Evolutionary conservation across 2,329 filamentous ascomycete species (phyloP).

Genomic region (Monosporascus ibericus): DNA sequence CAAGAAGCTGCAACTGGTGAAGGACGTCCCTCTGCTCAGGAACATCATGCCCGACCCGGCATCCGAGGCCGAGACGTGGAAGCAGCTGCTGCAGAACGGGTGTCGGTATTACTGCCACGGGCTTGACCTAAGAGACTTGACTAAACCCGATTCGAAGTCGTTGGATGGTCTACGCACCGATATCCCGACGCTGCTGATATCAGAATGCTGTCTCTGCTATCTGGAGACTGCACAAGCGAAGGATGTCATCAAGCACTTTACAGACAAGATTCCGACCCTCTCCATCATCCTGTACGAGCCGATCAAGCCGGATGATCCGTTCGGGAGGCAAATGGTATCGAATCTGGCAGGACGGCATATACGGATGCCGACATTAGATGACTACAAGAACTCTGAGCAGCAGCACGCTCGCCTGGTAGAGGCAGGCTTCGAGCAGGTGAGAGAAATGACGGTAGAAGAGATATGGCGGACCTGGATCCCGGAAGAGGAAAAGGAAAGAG

Average conservation of each 20-base stretch:
- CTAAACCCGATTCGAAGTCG: conserved; percentile 11
- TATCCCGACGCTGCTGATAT: conserved; percentile 78
- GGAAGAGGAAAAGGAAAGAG: conserved; percentile 66
- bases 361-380: conserved; percentile 72
- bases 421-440: conserved; percentile 54
- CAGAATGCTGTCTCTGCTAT: conserved; percentile 94
- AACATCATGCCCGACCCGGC: conserved; percentile 31
- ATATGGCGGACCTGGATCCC: conserved; percentile 74
- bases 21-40: conserved; percentile 38
- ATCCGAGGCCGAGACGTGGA: conserved; percentile 32
- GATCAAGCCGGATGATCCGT: conserved; percentile 74
- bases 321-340: conserved; percentile 85
- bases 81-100: conserved; percentile 27
- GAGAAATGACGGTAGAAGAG: conserved; percentile 40
- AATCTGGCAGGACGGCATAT: conserved; percentile 82
- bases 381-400: conserved; percentile 60
- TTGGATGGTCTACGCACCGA: conserved; percentile 44
- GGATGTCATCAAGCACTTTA: conserved; percentile 60
- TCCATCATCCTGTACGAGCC: conserved; percentile 82
- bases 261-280: conserved; percentile 40
- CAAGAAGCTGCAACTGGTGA: conserved; percentile 54
- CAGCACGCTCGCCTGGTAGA: conserved; percentile 62
- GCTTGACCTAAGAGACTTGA: conserved; percentile 64
- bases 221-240: conserved; percentile 60
- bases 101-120: conserved; percentile 53